These are phyloP conservation scores for Amphicarpaea edgeworthii DNA, from an alignment of 306 rosid species.

Conservation along the genomic window DNA sequence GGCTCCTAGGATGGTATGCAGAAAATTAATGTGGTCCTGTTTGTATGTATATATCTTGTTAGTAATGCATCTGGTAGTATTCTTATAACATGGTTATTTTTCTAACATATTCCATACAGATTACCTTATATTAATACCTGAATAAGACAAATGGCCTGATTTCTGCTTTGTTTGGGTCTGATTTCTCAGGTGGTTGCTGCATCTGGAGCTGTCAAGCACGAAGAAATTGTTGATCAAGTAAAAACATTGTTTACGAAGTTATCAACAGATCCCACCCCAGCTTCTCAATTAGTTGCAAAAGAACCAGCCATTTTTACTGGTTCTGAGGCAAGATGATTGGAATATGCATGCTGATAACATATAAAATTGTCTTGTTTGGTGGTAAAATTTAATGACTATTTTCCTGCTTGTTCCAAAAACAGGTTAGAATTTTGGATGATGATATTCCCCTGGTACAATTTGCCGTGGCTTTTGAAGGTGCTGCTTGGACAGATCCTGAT, in stretches of 20 bases:
- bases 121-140: constrained; percentile 6
- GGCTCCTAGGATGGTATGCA: constrained; percentile 91
- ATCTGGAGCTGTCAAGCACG: constrained; percentile 92
- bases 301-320: constrained; percentile 82
- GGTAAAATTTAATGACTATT: background rate
- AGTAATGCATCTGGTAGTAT: background rate
- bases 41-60: background rate
- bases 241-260: constrained; percentile 75
- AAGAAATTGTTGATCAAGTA: constrained; percentile 75
- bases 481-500: constrained; percentile 94
- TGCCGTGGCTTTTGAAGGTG: constrained; percentile 83
- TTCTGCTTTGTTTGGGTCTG: constrained; percentile 7
- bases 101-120: background rate
- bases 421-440: constrained; percentile 86
- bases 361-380: background rate
- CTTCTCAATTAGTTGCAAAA: constrained; percentile 78
- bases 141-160: background rate
- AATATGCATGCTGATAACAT: background rate
- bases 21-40: too few species aligned
- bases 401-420: constrained; percentile 39
- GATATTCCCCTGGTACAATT: constrained; percentile 83
- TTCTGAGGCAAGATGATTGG: constrained; percentile 54
- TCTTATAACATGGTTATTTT: background rate
- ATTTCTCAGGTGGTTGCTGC: constrained; percentile 81
- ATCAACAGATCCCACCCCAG: constrained; percentile 81